Conservation (phyloP, 176 grass and related monocot species). For the Eleusine coracana region DNA sequence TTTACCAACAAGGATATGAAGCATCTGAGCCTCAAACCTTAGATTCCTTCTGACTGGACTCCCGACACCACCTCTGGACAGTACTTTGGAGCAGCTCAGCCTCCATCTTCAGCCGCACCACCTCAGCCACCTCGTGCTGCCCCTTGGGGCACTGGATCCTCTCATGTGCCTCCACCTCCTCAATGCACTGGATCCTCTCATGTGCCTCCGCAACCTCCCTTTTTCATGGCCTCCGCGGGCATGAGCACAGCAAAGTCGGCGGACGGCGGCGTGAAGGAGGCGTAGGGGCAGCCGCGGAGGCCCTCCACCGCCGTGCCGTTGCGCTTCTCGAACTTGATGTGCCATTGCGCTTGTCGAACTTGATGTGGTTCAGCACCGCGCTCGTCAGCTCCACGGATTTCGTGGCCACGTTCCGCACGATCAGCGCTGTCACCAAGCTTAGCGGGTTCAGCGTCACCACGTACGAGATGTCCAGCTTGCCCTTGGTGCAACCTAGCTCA, state of each 20-base stretch:
- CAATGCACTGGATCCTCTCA: too few species aligned
- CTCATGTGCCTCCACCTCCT: too few species aligned
- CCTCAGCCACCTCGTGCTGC: too few species aligned
- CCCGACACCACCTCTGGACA: too few species aligned
- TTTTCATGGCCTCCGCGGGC: conserved; percentile 77
- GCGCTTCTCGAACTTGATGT: neutral
- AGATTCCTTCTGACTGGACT: too few species aligned
- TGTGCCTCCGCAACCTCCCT: conserved; percentile 25
- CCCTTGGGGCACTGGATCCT: too few species aligned
- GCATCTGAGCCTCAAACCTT: too few species aligned
- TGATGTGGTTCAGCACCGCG: conserved; percentile 86
- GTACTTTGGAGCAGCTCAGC: too few species aligned
- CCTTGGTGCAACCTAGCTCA: conserved; percentile 78
- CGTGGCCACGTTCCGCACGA: conserved; percentile 71
- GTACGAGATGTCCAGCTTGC: conserved; percentile 76
- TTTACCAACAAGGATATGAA: too few species aligned
- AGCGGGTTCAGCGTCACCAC: conserved; percentile 78
- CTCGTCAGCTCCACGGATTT: conserved; percentile 76
- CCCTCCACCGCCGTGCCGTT: conserved; percentile 69
- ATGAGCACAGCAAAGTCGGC: conserved; percentile 60
- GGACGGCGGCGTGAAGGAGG: conserved; percentile 63
- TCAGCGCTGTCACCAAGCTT: conserved; percentile 87
- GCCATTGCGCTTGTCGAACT: conserved; percentile 52
- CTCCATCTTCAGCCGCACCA: too few species aligned
- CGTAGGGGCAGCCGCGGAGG: conserved; percentile 72